Evolutionary conservation across 1,284 basidiomycete species (phyloP).

Genomic region (Apiotrichum porosum): DNA sequence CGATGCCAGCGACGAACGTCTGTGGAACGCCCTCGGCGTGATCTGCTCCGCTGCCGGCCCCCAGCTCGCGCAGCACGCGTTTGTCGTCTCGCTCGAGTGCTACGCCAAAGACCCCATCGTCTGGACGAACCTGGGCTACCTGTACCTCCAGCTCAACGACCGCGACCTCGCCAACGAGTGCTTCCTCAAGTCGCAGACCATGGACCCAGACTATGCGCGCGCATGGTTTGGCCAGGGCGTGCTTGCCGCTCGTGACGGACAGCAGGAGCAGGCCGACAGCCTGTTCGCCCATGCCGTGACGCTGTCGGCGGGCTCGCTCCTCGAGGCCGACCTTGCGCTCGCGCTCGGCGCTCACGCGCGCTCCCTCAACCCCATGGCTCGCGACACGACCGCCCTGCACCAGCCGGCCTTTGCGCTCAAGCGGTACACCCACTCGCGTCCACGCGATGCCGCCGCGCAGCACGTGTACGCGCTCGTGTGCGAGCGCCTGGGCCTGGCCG

Average conservation of each 20-base stretch:
- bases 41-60: slow-evolving; percentile 35
- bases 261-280: slow-evolving; percentile 61
- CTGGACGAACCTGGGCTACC: slow-evolving; percentile 86
- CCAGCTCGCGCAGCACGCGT: slow-evolving; percentile 76
- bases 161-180: slow-evolving; percentile 78
- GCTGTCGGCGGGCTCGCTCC: slow-evolving; percentile 63
- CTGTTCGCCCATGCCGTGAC: slow-evolving; percentile 79
- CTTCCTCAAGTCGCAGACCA: slow-evolving; percentile 78
- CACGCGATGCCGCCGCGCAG: slow-evolving; percentile 67
- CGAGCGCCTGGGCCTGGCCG: slow-evolving; percentile 71
- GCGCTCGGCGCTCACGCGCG: slow-evolving; percentile 61
- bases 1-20: slow-evolving; percentile 66
- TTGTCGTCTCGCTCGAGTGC: slow-evolving; percentile 81
- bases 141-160: slow-evolving; percentile 82
- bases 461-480: slow-evolving; percentile 83
- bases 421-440: slow-evolving; percentile 66
- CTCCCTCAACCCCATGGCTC: slow-evolving; percentile 32
- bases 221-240: slow-evolving; percentile 95
- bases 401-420: slow-evolving; percentile 71
- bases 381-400: slow-evolving; percentile 53
- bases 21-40: slow-evolving; percentile 63
- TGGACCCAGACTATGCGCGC: slow-evolving; percentile 82
- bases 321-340: slow-evolving; percentile 78
- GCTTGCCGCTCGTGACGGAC: slow-evolving; percentile 63
- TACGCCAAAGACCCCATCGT: slow-evolving; percentile 70